These are phyloP conservation scores for Babesia ovis DNA, from an alignment of 169 alveolate genomes.

Conservation along the genomic window DNA sequence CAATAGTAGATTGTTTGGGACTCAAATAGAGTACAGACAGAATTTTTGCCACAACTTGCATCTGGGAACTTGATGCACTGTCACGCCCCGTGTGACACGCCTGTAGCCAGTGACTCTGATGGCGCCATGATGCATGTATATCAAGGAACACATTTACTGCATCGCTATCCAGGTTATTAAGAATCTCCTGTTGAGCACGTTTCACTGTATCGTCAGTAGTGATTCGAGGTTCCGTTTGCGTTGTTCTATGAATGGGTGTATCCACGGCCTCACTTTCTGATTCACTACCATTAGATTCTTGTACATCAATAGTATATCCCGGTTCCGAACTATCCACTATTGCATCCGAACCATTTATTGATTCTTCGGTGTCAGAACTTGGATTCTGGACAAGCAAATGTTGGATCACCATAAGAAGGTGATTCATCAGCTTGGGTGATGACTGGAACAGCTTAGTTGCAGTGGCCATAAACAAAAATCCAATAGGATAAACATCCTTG, in stretches of 20 bases:
- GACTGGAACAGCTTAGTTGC: conserved; percentile 74
- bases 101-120: conserved; percentile 61
- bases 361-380: background rate
- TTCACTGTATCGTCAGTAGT: background rate
- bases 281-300: background rate
- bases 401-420: conserved; percentile 70
- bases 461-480: conserved; percentile 67
- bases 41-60: conserved; percentile 50
- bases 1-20: background rate
- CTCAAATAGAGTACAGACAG: conserved; percentile 23
- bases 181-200: conserved; percentile 6
- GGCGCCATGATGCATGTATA: conserved; percentile 44
- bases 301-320: background rate
- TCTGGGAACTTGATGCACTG: conserved; percentile 19
- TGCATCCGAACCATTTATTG: conserved; percentile 1
- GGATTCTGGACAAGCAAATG: conserved; percentile 38
- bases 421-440: conserved; percentile 75
- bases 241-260: background rate
- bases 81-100: conserved; percentile 21
- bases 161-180: conserved; percentile 31
- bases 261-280: conserved; percentile 1
- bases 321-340: background rate
- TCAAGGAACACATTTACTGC: conserved; percentile 38
- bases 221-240: background rate
- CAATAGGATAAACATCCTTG: conserved; percentile 65